Evolutionary conservation across 768 basidiomycete genomes (phyloP), one percentile per base, ranked within the genome.

Genomic region (Pleurotus salmoneostramineus): DNA sequence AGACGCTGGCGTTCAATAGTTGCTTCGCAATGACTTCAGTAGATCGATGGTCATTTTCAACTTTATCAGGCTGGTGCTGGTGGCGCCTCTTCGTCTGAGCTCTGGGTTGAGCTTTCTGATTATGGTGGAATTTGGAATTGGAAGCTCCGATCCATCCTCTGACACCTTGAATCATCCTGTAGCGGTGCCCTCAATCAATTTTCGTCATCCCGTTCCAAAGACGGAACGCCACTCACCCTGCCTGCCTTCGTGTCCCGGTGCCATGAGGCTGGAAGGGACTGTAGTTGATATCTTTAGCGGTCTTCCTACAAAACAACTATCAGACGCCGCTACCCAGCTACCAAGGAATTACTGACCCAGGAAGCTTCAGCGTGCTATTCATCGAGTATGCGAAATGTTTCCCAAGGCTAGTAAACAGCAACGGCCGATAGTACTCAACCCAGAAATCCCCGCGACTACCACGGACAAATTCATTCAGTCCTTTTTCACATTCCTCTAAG

Each of bases 301-400:
- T 87, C 71, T 91, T 93, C 44, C 89, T 92, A 62, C 21, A 8
- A 50, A 45, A 54, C 44, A 60, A n/a, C 34, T 21, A 44, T 8
- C 31, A 33, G 46, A 45, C 35, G 35, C 56, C 45, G 32, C 17
- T 58, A 47, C 14, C 44, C 31, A 37, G 34, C 37, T 56, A 14
- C 5, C 14, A 40, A 8, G 6, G 35, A 27, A 6, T 31, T 17
- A 60, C 87, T 54, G 62, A 89, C 92, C 89, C 91, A 33, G 90
- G 89, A 2, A 93, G 76, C 67, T 91, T 92, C 50, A 89, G 70
- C 3, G 91, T 93, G 63, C 88, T 91, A 60, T 93, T 93, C 88
- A 95, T 94, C n/a, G 86, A 88, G 72, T 87, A 95, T 8, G 90
- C 91, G 71, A 95, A 95, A 66, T 94, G 93, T 66, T 93, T 91